Conservation (phyloP, 345 rosid species). For the Noccaea caerulescens region DNA sequence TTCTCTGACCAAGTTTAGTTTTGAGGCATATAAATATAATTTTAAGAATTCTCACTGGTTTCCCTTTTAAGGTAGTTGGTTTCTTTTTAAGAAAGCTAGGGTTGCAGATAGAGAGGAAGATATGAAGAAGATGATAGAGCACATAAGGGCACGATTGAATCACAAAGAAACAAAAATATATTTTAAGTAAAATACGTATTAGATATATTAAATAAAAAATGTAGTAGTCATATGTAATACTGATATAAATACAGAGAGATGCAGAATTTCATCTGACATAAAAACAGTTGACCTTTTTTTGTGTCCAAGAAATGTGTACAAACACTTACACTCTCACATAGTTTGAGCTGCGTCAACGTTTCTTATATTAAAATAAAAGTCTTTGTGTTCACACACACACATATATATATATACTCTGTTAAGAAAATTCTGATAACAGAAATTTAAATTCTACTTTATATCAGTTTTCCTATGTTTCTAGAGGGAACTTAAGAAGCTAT, state of each 20-base stretch:
- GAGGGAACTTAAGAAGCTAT: constrained; percentile 10
- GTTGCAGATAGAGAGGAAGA: constrained; percentile 1
- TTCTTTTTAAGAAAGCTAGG: constrained; percentile 7
- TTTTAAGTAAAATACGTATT: not conserved
- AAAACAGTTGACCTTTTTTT: not conserved
- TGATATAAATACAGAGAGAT: constrained; percentile 14
- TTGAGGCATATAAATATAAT: constrained; percentile 9
- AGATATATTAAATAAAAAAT: not conserved
- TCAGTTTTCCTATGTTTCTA: constrained; percentile 5
- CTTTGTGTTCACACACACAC: not conserved
- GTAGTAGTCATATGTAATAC: constrained; percentile 1
- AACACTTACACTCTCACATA: constrained; percentile 7
- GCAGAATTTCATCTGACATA: constrained; percentile 25
- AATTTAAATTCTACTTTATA: not conserved
- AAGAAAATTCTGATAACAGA: not conserved
- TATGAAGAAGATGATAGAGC: constrained; percentile 11
- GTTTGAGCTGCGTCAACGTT: constrained; percentile 12
- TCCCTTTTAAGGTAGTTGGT: constrained; percentile 4
- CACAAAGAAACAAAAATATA: not conserved
- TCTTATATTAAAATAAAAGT: constrained; percentile 6
- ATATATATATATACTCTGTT: constrained; percentile 15
- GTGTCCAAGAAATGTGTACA: constrained; percentile 8
- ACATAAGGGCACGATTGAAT: constrained; percentile 20
- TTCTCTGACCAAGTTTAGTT: constrained; percentile 18
- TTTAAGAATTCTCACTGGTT: constrained; percentile 12